Evolutionary conservation across 2,329 filamentous ascomycete genomes (phyloP), one percentile per base, ranked within the genome.

Genomic region (Epicoccum sorghinum): DNA sequence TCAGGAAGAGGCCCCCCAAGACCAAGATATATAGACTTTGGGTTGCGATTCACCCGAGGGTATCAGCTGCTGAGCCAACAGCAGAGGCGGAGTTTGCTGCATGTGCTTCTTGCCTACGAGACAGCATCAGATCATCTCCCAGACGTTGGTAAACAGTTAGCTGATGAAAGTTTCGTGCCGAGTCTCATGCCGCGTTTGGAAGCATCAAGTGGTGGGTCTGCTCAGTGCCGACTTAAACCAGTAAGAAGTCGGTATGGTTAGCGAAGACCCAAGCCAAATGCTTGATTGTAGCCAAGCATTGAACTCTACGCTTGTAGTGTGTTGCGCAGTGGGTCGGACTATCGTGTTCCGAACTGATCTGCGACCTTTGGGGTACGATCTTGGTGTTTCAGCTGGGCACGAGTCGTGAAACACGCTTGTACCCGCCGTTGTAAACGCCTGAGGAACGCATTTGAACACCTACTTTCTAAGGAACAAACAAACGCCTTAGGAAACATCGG

Each of bases 151-250:
- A 40, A 14, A 22, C n/a, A 24, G 18, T 32, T 24, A 29, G 18
- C 25, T 35, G 30, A 38, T 35, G 24, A 49, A 46, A 43, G 33
- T 56, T 52, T 52, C 33, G 40, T 40, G 47, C 53, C 47, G 27
- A 52, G 43, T 56, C 53, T 56, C 42, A 56, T 39, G 47, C 47
- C 47, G 32, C 27, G 44, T 57, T 57, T 55, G 52, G 42, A 46
- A 55, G 46, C 24, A 41, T 55, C 24, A 18, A 37, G 23, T 22
- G 9, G 39, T 44, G 38, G 43, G 24, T 33, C 43, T 3, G 5
- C 9, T 8, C 12, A 14, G 25, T 14, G 12, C 23, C 35, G 23
- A 27, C 30, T 6, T 12, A 43, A 44, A 25, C 53, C 53, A 48
- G 23, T 43, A 13, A 35, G 35, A 23, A 25, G 33, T 33, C 27